Evolutionary conservation across 768 basidiomycete genomes (phyloP).

Genomic region (Suillus lakei): DNA sequence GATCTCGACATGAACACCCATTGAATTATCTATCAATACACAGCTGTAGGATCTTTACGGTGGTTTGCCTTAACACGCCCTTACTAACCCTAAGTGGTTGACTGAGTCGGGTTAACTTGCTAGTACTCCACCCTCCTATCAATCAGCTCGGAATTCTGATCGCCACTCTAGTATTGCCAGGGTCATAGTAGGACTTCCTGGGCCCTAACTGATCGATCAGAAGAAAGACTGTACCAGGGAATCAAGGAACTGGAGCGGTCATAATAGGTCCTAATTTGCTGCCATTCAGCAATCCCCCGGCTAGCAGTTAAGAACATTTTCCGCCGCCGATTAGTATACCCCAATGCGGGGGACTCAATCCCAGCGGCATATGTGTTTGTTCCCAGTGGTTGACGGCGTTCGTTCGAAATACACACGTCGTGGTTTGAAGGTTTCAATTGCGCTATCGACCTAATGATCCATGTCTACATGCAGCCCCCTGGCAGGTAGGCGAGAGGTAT

Average conservation of each 20-base stretch:
- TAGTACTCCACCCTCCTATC: not conserved
- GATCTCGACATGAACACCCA: not conserved
- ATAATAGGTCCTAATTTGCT: not conserved
- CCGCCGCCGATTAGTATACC: not conserved
- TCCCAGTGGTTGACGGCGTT: conserved; percentile 1
- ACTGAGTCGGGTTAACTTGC: not conserved
- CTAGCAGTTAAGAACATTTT: not conserved
- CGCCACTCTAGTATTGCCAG: not conserved
- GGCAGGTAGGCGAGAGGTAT: not conserved
- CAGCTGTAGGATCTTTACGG: not conserved
- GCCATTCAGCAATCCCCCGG: not conserved
- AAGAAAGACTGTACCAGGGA: not conserved
- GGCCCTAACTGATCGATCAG: conserved; percentile 1
- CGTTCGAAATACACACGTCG: not conserved
- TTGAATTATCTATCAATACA: not conserved
- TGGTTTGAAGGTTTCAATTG: not conserved
- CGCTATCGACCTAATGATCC: not conserved
- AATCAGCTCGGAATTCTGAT: not conserved
- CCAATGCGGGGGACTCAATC: not conserved
- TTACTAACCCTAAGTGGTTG: not conserved
- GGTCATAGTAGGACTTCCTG: not conserved
- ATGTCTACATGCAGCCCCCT: not conserved
- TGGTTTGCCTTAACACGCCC: not conserved
- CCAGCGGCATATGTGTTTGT: too few relatives aligned
- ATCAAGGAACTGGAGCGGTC: not conserved